phyloP scores from a whole-genome alignment of 345 rosid species.

The Raphanus sativus region DNA sequence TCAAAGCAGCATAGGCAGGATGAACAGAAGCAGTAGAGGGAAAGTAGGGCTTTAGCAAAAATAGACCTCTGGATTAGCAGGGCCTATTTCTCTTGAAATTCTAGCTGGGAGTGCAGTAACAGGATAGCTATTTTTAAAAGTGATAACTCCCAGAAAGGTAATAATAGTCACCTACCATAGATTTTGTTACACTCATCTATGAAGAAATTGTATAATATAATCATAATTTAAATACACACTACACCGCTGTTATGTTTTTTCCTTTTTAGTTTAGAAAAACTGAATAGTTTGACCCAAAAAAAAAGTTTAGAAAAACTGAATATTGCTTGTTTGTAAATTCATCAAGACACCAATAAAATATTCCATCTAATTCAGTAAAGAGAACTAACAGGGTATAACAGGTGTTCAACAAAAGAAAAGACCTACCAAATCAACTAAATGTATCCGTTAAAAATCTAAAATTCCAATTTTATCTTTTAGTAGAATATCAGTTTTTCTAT shows the following conservation, averaged over 20 bases:
- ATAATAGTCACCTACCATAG: not conserved
- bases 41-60: not conserved
- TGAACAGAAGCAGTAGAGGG: not conserved
- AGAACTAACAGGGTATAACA: not conserved
- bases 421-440: not conserved
- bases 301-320: not conserved
- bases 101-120: not conserved
- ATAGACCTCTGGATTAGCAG: not conserved
- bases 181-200: not conserved
- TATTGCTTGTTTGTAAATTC: not conserved
- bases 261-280: no score
- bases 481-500: not conserved
- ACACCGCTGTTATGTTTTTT: not conserved
- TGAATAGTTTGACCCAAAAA: no score
- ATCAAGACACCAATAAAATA: not conserved
- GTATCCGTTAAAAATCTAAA: not conserved
- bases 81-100: not conserved
- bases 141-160: not conserved
- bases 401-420: no score
- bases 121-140: not conserved
- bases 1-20: not conserved
- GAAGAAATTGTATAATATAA: not conserved
- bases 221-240: not conserved
- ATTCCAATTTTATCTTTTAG: not conserved
- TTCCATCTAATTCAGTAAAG: slow-evolving; percentile 8